phyloP scores from a whole-genome alignment of 345 rosid genomes.

The Salix purpurea region DNA sequence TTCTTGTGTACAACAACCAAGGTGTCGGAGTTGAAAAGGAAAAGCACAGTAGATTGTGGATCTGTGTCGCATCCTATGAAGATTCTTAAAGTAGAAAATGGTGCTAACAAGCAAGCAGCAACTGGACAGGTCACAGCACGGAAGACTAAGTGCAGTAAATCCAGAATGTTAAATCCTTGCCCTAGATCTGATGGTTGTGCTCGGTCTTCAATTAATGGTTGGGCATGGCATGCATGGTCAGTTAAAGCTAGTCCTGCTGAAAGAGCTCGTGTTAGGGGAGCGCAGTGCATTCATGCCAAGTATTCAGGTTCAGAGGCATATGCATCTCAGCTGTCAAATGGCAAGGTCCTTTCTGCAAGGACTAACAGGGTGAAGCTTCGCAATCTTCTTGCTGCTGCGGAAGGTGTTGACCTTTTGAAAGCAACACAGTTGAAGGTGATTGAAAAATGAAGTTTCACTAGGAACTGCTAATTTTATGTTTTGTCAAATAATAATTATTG shows the following conservation, averaged over 20 bases:
- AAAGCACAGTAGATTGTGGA: conserved; percentile 30
- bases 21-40: conserved; percentile 46
- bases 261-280: conserved; percentile 75
- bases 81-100: conserved; percentile 36
- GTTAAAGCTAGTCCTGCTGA: conserved; percentile 68
- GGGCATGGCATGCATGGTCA: conserved; percentile 96
- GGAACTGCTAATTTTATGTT: conserved; percentile 6
- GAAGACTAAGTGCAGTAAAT: conserved; percentile 35
- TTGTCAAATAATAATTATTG: conserved; percentile 2
- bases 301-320: conserved; percentile 42
- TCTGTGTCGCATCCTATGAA: conserved; percentile 29
- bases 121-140: conserved; percentile 21
- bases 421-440: conserved; percentile 85
- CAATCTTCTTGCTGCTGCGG: conserved; percentile 95
- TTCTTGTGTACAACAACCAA: conserved; percentile 36
- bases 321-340: conserved; percentile 41
- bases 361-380: conserved; percentile 93
- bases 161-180: conserved; percentile 35
- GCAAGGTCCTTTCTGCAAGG: conserved; percentile 86
- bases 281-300: conserved; percentile 31
- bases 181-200: conserved; percentile 92
- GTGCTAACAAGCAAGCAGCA: conserved; percentile 30
- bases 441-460: conserved; percentile 11
- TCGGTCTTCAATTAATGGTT: conserved; percentile 80
- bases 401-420: conserved; percentile 94